These are phyloP conservation scores for Westerdykella aurantiaca DNA, from an alignment of 2,329 filamentous ascomycete species.

Conservation along the genomic window DNA sequence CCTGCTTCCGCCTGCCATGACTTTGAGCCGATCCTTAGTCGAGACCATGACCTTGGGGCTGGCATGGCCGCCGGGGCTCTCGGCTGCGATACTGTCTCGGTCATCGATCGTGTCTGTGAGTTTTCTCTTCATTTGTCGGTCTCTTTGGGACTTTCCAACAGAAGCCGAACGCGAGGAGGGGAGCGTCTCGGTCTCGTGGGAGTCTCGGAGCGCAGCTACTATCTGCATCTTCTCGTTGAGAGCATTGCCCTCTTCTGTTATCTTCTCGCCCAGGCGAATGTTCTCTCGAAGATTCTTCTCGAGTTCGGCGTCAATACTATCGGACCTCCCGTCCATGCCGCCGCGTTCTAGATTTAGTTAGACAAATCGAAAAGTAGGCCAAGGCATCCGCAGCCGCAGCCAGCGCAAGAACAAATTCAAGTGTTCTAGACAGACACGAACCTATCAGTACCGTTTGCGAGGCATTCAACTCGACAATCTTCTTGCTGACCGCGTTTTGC, in stretches of 20 bases:
- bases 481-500: constrained; percentile 28
- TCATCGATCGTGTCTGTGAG: constrained; percentile 34
- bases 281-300: constrained; percentile 45
- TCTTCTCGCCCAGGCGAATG: constrained; percentile 44
- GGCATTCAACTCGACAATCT: constrained; percentile 24
- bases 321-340: constrained; percentile 11
- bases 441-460: constrained; percentile 26
- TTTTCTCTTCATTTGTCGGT: constrained; percentile 35
- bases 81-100: constrained; percentile 35
- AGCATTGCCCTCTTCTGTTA: constrained; percentile 39
- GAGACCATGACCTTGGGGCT: constrained; percentile 32
- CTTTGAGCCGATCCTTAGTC: constrained; percentile 33
- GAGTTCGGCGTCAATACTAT: constrained; percentile 42
- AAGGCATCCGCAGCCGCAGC: not conserved
- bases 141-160: constrained; percentile 33
- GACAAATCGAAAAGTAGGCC: not conserved
- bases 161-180: constrained; percentile 33
- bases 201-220: constrained; percentile 43
- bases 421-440: constrained; percentile 7
- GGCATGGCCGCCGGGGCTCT: constrained; percentile 30
- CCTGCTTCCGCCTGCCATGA: constrained; percentile 37
- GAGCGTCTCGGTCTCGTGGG: constrained; percentile 38
- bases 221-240: constrained; percentile 41
- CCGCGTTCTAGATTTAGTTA: not conserved
- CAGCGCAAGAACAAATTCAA: not conserved